A percentile compares a stretch with the other conserved stretches of the same genome.
Evolutionary conservation across 2,329 filamentous ascomycete species (phyloP).

Genomic region (Colletotrichum navitas): DNA sequence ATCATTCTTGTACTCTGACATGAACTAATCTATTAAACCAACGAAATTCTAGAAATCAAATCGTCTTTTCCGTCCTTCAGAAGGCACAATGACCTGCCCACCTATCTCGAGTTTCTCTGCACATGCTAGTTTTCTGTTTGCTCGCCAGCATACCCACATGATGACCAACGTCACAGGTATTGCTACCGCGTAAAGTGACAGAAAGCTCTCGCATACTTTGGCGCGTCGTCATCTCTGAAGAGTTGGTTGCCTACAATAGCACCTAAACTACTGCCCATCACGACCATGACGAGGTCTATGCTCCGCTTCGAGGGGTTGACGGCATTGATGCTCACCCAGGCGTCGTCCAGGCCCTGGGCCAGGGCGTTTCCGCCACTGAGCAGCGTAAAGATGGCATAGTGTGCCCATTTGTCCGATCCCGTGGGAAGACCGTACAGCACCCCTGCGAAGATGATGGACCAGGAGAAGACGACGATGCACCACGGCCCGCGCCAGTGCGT

Average conservation of each 20-base stretch:
- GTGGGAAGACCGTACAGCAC: conserved; percentile 30
- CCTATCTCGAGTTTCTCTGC: conserved; percentile 5
- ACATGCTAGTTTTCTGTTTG: conserved; percentile 42
- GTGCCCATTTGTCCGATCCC: conserved; percentile 27
- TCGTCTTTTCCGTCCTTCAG: background rate
- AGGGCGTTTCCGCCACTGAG: conserved; percentile 40
- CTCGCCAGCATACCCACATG: conserved; percentile 45
- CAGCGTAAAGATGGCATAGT: conserved; percentile 39
- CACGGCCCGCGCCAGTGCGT: conserved; percentile 36
- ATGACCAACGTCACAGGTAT: conserved; percentile 42
- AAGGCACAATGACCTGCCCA: background rate
- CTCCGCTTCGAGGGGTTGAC: conserved; percentile 25
- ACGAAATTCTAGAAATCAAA: conserved; percentile 9
- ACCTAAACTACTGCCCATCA: conserved; percentile 42
- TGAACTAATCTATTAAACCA: background rate
- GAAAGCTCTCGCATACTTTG: conserved; percentile 34
- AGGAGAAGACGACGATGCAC: conserved; percentile 37
- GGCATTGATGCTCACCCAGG: conserved; percentile 42
- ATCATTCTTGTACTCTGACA: too few relatives aligned
- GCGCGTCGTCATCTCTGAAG: conserved; percentile 36
- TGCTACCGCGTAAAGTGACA: conserved; percentile 35
- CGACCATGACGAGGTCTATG: conserved; percentile 40
- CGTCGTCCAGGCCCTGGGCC: conserved; percentile 37
- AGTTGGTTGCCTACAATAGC: conserved; percentile 34
- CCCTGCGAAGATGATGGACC: conserved; percentile 39